Evolutionary conservation across 345 rosid species (phyloP).

Genomic region (Ceriops zippeliana): DNA sequence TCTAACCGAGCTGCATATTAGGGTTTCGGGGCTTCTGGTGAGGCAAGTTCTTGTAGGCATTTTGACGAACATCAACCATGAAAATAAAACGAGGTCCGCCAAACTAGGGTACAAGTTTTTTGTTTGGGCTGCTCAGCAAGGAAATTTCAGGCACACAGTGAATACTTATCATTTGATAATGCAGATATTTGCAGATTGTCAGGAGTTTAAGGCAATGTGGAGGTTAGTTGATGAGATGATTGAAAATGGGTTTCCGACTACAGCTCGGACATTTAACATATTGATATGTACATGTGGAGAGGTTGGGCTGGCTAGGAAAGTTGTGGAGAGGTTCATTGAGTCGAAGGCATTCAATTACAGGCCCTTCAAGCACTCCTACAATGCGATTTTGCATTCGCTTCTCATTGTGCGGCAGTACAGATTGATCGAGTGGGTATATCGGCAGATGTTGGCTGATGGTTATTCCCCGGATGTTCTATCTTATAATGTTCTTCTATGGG

Average conservation of each 20-base stretch:
- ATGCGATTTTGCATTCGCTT: slow-evolving; percentile 65
- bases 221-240: slow-evolving; percentile 83
- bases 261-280: slow-evolving; percentile 79
- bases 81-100: slow-evolving; percentile 55
- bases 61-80: slow-evolving; percentile 43
- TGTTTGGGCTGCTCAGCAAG: slow-evolving; percentile 61
- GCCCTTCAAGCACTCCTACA: slow-evolving; percentile 74
- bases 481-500: slow-evolving; percentile 66
- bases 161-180: slow-evolving; percentile 68
- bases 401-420: slow-evolving; percentile 53
- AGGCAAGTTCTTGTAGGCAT: slow-evolving; percentile 73
- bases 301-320: slow-evolving; percentile 63
- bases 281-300: slow-evolving; percentile 78
- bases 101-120: slow-evolving; percentile 71
- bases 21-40: slow-evolving; percentile 72
- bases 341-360: slow-evolving; percentile 67
- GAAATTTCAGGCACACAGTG: slow-evolving; percentile 56
- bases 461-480: slow-evolving; percentile 59
- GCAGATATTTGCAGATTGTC: slow-evolving; percentile 76
- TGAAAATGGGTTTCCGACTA: slow-evolving; percentile 59
- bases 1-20: slow-evolving; percentile 49
- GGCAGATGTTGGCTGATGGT: slow-evolving; percentile 66
- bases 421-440: slow-evolving; percentile 86
- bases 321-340: slow-evolving; percentile 77
- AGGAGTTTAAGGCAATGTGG: slow-evolving; percentile 89